These are phyloP conservation scores for Phaeomoniella chlamydospora DNA, from an alignment of 2,329 filamentous ascomycete genomes.

Conservation along the genomic window DNA sequence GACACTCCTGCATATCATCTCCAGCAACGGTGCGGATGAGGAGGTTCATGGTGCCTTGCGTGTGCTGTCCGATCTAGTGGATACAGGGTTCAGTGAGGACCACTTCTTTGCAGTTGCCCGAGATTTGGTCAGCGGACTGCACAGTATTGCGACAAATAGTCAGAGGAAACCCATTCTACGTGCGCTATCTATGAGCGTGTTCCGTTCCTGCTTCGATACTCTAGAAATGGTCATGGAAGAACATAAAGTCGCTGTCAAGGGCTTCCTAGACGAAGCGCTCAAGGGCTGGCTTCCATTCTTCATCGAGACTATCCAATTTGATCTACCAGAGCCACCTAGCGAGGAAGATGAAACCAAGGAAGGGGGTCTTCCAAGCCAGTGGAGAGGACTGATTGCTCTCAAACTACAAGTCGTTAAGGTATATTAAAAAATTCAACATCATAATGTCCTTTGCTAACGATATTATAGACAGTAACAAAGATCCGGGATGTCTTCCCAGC, in stretches of 20 bases:
- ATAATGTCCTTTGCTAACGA: constrained; percentile 8
- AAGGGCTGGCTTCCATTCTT: constrained; percentile 84
- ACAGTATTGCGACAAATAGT: constrained; percentile 65
- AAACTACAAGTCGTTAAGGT: constrained; percentile 86
- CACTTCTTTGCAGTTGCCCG: constrained; percentile 87
- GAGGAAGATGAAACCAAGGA: constrained; percentile 45
- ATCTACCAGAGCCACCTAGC: constrained; percentile 47
- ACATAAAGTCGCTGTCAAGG: constrained; percentile 71
- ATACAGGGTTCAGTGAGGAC: constrained; percentile 83
- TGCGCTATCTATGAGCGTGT: constrained; percentile 77
- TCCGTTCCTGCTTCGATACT: constrained; percentile 83
- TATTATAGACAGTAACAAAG: constrained; percentile 62
- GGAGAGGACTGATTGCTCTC: constrained; percentile 70
- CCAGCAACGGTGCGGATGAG: constrained; percentile 44
- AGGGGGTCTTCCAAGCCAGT: constrained; percentile 43
- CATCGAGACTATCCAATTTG: constrained; percentile 58
- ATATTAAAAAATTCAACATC: constrained; percentile 9
- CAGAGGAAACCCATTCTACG: constrained; percentile 61
- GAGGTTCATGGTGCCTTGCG: constrained; percentile 82
- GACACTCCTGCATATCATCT: constrained; percentile 60
- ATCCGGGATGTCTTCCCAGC: constrained; percentile 72
- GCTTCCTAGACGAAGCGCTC: constrained; percentile 77
- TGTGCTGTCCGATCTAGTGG: constrained; percentile 78
- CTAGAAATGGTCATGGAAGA: constrained; percentile 95
- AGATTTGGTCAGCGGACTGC: constrained; percentile 72